phyloP scores from a whole-genome alignment of 1,284 basidiomycete genomes.

The Wolfiporia cocos region DNA sequence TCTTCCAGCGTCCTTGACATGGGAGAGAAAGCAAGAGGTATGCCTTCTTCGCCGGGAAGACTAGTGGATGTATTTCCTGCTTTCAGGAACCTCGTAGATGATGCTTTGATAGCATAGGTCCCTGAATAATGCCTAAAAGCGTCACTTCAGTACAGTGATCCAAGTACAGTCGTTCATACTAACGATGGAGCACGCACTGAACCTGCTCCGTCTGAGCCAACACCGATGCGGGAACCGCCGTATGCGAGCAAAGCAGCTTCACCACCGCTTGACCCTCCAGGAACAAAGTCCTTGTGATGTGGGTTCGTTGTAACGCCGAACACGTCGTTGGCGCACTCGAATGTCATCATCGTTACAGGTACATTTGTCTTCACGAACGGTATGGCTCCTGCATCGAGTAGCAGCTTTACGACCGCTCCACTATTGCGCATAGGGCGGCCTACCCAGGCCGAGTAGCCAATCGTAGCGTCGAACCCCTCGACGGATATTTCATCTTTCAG shows the following conservation, averaged over 20 bases:
- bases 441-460: conserved; percentile 68
- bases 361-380: conserved; percentile 77
- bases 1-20: conserved; percentile 27
- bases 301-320: conserved; percentile 67
- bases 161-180: too few species aligned
- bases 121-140: conserved; percentile 23
- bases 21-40: conserved; percentile 25
- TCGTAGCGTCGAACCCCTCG: conserved; percentile 63
- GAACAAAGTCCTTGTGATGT: conserved; percentile 47
- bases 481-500: conserved; percentile 66
- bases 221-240: conserved; percentile 66
- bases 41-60: conserved; percentile 49
- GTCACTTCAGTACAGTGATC: neutral
- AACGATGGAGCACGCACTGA: conserved; percentile 71
- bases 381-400: conserved; percentile 66
- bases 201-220: conserved; percentile 71
- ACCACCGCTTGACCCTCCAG: conserved; percentile 68
- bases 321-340: conserved; percentile 68
- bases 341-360: conserved; percentile 67
- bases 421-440: conserved; percentile 45
- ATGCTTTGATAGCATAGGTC: conserved; percentile 27
- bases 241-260: conserved; percentile 65
- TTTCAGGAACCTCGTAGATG: conserved; percentile 41
- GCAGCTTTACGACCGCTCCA: conserved; percentile 53
- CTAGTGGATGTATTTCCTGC: conserved; percentile 38